A percentile compares a stretch with the other conserved stretches of the same genome.
Evolutionary conservation across 805 yeast genomes (phyloP).

Genomic region (Yarrowia yakushimensis): DNA sequence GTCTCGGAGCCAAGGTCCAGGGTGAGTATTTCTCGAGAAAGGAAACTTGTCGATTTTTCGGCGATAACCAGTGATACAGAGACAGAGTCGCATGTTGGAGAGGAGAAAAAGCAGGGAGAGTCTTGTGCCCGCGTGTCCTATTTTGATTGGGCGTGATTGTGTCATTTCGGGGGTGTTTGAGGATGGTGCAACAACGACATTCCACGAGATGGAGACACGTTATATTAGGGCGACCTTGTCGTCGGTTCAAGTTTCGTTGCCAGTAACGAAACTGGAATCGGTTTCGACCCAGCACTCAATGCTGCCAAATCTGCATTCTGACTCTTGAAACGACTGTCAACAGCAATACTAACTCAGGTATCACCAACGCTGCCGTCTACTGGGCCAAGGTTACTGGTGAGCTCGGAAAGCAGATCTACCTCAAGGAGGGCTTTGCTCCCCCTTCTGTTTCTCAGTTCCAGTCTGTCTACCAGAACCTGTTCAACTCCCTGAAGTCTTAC

Average conservation of each 20-base stretch:
- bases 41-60: background rate
- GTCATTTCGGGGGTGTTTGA: background rate
- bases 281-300: background rate
- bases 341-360: slow-evolving; percentile 31
- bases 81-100: background rate
- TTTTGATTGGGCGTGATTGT: background rate
- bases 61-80: background rate
- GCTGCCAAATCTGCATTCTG: no score
- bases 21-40: slow-evolving; percentile 13
- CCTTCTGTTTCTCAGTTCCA: slow-evolving; percentile 76
- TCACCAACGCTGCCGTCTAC: slow-evolving; percentile 62
- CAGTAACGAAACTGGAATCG: background rate
- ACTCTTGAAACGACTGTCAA: no score
- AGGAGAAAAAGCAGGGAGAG: background rate
- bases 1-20: slow-evolving; percentile 25
- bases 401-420: slow-evolving; percentile 72
- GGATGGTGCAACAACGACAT: background rate
- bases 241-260: background rate
- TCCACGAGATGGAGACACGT: background rate
- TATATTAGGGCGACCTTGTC: background rate
- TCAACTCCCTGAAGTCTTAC: slow-evolving; percentile 36
- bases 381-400: slow-evolving; percentile 68
- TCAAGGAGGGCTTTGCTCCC: slow-evolving; percentile 90
- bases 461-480: slow-evolving; percentile 58
- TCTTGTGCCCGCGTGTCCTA: background rate